Conservation (phyloP, 305 asterid genomes). For the Andrographis paniculata region DNA sequence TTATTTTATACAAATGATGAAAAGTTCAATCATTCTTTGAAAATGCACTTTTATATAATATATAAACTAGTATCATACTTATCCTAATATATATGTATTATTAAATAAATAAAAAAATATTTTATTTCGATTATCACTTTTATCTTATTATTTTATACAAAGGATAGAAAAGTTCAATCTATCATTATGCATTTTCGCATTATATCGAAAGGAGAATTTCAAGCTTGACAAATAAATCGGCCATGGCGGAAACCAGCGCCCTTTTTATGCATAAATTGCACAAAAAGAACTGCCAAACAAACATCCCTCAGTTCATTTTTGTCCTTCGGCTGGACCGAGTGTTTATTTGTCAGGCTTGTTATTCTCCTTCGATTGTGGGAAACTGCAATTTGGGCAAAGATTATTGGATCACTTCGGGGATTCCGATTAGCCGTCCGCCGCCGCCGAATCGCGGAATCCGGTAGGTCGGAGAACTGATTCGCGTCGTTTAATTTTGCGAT, state of each 20-base stretch:
- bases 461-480: background rate
- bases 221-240: constrained; percentile 27
- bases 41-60: too few species aligned
- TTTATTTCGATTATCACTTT: too few species aligned
- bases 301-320: background rate
- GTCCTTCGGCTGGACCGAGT: background rate
- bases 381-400: constrained; percentile 15
- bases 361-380: constrained; percentile 29
- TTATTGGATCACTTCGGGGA: constrained; percentile 12
- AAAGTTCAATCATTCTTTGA: too few species aligned
- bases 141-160: too few species aligned
- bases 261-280: constrained; percentile 5
- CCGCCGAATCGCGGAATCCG: constrained; percentile 2
- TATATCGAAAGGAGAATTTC: constrained; percentile 39
- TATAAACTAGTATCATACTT: too few species aligned
- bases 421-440: constrained; percentile 12
- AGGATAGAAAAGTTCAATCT: too few species aligned
- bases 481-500: background rate
- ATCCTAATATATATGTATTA: too few species aligned
- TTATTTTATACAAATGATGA: too few species aligned
- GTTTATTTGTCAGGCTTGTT: constrained; percentile 35
- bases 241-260: constrained; percentile 2
- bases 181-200: too few species aligned
- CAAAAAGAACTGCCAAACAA: constrained; percentile 4
- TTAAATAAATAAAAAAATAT: too few species aligned